These are phyloP conservation scores for Cylindrotheca fusiformis DNA, from an alignment of 108 stramenopile species.

Conservation along the genomic window DNA sequence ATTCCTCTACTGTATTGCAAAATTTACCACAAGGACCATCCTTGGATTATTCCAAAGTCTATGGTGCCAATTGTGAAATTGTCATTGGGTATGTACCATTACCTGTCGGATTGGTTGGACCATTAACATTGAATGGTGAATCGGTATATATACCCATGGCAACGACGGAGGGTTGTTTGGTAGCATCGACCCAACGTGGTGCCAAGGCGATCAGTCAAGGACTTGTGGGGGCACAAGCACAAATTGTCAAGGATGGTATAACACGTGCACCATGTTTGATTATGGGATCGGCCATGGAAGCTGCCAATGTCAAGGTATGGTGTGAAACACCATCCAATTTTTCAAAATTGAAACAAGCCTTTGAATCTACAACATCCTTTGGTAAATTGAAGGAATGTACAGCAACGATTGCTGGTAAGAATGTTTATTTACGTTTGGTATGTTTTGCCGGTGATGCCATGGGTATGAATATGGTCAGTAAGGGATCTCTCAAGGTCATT, in stretches of 20 bases:
- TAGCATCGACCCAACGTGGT: conserved; percentile 95
- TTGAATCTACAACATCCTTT: conserved; percentile 96
- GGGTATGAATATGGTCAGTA: conserved; percentile 99
- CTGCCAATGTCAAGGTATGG: conserved; percentile 88
- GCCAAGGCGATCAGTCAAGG: conserved; percentile 93
- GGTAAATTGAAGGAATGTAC: conserved; percentile 79
- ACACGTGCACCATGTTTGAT: conserved; percentile 96
- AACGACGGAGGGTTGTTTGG: conserved; percentile 97
- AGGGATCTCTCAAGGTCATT: conserved; percentile 92
- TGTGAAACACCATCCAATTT: conserved; percentile 85
- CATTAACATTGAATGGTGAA: conserved; percentile 87
- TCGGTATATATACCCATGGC: conserved; percentile 96
- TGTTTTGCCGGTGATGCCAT: conserved; percentile 98
- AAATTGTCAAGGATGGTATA: conserved; percentile 92
- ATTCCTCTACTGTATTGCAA: conserved; percentile 35
- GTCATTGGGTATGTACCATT: conserved; percentile 96
- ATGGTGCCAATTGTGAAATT: conserved; percentile 98
- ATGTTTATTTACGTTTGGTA: conserved; percentile 91
- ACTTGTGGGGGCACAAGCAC: conserved; percentile 60
- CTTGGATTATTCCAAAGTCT: conserved; percentile 87
- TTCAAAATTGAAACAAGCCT: conserved; percentile 76
- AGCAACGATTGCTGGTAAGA: conserved; percentile 91
- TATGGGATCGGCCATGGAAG: conserved; percentile 81
- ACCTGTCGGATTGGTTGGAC: conserved; percentile 96
- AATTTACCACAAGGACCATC: conserved; percentile 68